Evolutionary conservation across 1,139 yeast species (phyloP), one percentile per base, ranked within the genome.

Genomic region (Candida pseudoviswanathii): DNA sequence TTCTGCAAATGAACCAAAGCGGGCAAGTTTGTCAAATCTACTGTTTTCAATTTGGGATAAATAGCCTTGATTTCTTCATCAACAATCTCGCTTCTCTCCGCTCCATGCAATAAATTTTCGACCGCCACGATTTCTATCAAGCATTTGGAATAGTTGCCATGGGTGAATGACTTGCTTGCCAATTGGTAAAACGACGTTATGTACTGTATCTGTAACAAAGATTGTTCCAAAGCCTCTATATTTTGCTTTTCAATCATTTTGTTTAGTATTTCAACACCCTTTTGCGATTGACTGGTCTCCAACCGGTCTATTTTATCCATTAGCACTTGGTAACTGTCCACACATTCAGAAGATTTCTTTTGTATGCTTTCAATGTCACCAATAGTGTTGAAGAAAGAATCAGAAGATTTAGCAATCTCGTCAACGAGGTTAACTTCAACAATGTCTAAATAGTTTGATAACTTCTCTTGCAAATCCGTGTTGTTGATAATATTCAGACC

Each of bases 391-490:
- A 92, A 91, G 63, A 94, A 94, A 3, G 92, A 85, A 51, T 84
- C 83, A 0, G 97, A 89, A 0, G 96, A 86, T 56, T 82, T 82
- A 8, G 96, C 86, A 36, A 94, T 91, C 64, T 92, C 97, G 43
- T 81, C 78, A 22, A 92, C 87, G 44, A 94, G 70, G 55, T 87
- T 85, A 40, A 89, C 73, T 65, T 94, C 99, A 1, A 94, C 92
- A 1, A 85, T 76, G 65, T 94, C 99, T 51, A 94, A 73, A 63
- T 91, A 90, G 68, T 85, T 84, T 2, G 95, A 87, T 41, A 94
- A 71, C 59, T 84, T 84, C 43, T 91, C 96, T 60, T 88, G 96
- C n/a, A 92, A 66, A 41, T 78, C 76, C 3, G 82, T 70, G 61
- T 85, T 82, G 51, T 79, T 74, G 3, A 58, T 59, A 9, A 60